Percentiles rank a stretch among this genome's conserved stretches.
These are phyloP conservation scores for Beta vulgaris DNA, from an alignment of 148 eudicot genomes.

Conservation along the genomic window DNA sequence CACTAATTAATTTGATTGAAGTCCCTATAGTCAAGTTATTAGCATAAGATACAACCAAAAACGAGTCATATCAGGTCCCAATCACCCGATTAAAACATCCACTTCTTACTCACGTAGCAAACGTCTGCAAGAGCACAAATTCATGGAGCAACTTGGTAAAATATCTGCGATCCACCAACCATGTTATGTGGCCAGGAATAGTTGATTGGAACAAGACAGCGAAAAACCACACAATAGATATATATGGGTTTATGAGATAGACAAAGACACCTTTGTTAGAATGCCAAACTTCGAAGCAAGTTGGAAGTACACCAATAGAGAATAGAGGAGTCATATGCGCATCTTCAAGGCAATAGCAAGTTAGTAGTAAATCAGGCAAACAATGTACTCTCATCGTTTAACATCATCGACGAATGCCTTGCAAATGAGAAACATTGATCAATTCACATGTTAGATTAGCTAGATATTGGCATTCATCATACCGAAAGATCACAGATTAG, in stretches of 20 bases:
- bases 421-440: background rate
- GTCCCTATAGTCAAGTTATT: background rate
- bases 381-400: background rate
- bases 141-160: background rate
- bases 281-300: conserved; percentile 18
- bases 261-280: conserved; percentile 12
- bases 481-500: no score
- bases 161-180: conserved; percentile 8
- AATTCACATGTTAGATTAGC: background rate
- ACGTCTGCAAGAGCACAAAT: background rate
- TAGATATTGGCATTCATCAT: no score
- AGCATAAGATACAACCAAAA: background rate
- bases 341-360: conserved; percentile 14
- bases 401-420: background rate
- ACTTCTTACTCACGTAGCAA: background rate
- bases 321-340: background rate
- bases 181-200: conserved; percentile 12
- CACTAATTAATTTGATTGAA: background rate
- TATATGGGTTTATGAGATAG: background rate
- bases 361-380: background rate
- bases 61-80: background rate
- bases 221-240: conserved; percentile 1
- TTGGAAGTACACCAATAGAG: background rate
- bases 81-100: background rate
- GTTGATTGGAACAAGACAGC: background rate